Base-by-base conservation (phyloP, 768 basidiomycete species). In the Coprinopsis strossmayeri region DNA sequence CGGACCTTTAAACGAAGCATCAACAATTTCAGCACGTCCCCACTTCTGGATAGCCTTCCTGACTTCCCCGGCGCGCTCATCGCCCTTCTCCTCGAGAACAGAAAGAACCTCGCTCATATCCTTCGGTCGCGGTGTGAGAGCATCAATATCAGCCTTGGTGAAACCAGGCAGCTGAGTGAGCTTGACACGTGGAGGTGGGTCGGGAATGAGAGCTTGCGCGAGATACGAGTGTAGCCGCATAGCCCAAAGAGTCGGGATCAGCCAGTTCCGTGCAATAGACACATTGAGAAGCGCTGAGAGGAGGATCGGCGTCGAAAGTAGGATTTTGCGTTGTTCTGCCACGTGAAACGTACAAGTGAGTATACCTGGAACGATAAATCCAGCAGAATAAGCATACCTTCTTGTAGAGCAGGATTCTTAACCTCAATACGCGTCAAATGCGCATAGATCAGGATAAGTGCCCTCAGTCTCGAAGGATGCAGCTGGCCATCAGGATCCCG, bases 151-250 rank as follows among this genome's bases (percentile, higher is more conserved):
- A 15, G 73, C 63, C 5, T 68, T 57, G 34, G 78, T 72, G 48
- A 96, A 74, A 17, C 79, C 78, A 12, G 95, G 93, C 2, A 98
- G 72, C 57, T 96, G 92, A 0, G 85, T 78, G 40, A 91, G 77
- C 17, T 59, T 67, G 10, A 70, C 59, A 11, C 62, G 61, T 17
- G 73, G 68, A 34, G 77, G 63, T 17, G 77, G 76, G 25, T 59
- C 54, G 1, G 86, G 86, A 2, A 79, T 67, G 17, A 93, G 68
- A 0, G 91, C 96, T 67, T 99, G 96, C 0, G 81, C 76, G 27
- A 99, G 71, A 63, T 82, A 81, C 3, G 88, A 79, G 55, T 94
- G 86, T 23, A 99, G 68, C 32, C 84, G 84, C 79, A 96, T 87
- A 57, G 84, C 72, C 25, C 78, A 70, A 30, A 94, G 69, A 0